Evolutionary conservation across 495 filamentous ascomycete species (phyloP).

Genomic region (Aspergillus incahuasiensis): DNA sequence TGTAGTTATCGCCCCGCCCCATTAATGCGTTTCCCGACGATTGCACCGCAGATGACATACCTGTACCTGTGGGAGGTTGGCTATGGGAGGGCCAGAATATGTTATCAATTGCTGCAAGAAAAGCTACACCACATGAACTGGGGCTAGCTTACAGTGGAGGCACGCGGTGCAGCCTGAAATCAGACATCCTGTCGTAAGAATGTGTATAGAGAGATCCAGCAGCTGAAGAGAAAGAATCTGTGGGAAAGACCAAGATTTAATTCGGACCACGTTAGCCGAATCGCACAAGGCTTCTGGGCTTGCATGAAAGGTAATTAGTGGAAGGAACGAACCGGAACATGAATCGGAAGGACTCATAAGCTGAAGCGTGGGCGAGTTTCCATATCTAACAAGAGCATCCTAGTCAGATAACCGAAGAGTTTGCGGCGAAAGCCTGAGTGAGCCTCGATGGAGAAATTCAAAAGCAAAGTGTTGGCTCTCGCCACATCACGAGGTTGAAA

Average conservation of each 20-base stretch:
- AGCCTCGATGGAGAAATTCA: slow-evolving; percentile 15
- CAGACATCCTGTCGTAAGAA: slow-evolving; percentile 41
- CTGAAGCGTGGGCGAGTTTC: slow-evolving; percentile 33
- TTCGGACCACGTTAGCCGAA: slow-evolving; percentile 17
- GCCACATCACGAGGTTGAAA: slow-evolving; percentile 18
- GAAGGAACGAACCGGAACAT: slow-evolving; percentile 37
- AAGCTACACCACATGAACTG: not conserved
- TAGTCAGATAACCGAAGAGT: slow-evolving; percentile 24
- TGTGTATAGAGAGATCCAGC: slow-evolving; percentile 38
- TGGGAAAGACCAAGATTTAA: slow-evolving; percentile 13
- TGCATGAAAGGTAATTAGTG: slow-evolving; percentile 11
- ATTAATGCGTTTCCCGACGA: slow-evolving; percentile 24
- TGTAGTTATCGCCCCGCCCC: slow-evolving; percentile 34
- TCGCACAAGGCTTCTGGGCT: slow-evolving; percentile 1
- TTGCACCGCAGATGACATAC: slow-evolving; percentile 34
- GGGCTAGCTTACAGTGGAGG: slow-evolving; percentile 38
- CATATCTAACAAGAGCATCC: slow-evolving; percentile 31
- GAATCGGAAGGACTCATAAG: slow-evolving; percentile 46
- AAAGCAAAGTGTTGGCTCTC: slow-evolving; percentile 3
- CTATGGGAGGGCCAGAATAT: slow-evolving; percentile 18
- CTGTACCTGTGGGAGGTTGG: slow-evolving; percentile 32
- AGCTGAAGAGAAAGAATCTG: slow-evolving; percentile 40
- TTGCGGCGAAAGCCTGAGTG: slow-evolving; percentile 20
- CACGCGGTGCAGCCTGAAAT: slow-evolving; percentile 35
- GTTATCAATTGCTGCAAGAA: slow-evolving; percentile 17